A percentile compares a stretch with the other conserved stretches of the same genome.
phyloP scores from a whole-genome alignment of 306 rosid species.

The Senna siamea region DNA sequence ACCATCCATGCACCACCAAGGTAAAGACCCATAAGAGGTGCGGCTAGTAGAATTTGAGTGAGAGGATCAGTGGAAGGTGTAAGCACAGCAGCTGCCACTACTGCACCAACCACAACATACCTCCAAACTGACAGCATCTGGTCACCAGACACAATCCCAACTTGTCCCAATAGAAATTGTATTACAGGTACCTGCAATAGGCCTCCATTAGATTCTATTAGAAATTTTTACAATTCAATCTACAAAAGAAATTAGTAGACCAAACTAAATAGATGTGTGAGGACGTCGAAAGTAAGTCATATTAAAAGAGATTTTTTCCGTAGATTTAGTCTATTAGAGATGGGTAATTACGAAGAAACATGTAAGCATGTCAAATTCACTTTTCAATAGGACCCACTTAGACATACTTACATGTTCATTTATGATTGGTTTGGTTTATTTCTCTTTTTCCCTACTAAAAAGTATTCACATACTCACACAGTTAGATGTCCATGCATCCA shows the following conservation, averaged over 20 bases:
- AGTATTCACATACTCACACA: not conserved
- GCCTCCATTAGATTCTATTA: constrained; percentile 24
- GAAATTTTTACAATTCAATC: not conserved
- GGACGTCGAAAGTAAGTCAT: no score
- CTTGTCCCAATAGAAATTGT: constrained; percentile 80
- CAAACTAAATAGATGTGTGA: not conserved
- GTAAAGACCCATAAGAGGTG: constrained; percentile 83
- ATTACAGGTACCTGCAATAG: constrained; percentile 79
- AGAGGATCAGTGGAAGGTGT: constrained; percentile 95
- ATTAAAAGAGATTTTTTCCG: not conserved
- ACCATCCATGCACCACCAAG: constrained; percentile 94
- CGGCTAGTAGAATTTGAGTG: constrained; percentile 86
- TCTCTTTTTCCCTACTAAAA: not conserved
- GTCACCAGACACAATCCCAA: constrained; percentile 83
- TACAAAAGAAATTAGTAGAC: not conserved
- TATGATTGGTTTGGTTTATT: no score
- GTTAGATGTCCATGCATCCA: not conserved
- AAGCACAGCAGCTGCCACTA: constrained; percentile 82
- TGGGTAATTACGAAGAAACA: not conserved
- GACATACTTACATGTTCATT: not conserved
- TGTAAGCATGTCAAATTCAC: not conserved
- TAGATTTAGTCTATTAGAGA: not conserved
- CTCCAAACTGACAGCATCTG: constrained; percentile 97
- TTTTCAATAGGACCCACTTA: no score
- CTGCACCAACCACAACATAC: constrained; percentile 94